Percentiles rank a stretch among this genome's conserved stretches.
Conservation (phyloP, 306 rosid species). For the Vigna mungo region DNA sequence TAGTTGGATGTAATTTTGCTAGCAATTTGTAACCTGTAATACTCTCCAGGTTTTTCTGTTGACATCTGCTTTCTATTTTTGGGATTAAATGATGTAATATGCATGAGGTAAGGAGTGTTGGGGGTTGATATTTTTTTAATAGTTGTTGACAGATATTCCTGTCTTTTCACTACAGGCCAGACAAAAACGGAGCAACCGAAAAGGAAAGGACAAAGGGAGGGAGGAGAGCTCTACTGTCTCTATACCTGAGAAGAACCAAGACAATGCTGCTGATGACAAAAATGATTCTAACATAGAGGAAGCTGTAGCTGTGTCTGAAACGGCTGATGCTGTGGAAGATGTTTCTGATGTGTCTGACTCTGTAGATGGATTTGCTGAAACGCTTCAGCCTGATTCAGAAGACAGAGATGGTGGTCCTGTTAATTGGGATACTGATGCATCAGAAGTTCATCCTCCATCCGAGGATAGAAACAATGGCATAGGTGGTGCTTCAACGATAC, state of each 20-base stretch:
- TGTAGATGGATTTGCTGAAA: constrained; percentile 72
- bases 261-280: constrained; percentile 59
- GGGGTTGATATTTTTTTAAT: constrained; percentile 32
- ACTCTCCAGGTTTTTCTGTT: constrained; percentile 37
- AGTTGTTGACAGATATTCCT: constrained; percentile 36
- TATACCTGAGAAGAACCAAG: constrained; percentile 59
- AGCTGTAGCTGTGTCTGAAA: constrained; percentile 60
- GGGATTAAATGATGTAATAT: constrained; percentile 17
- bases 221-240: constrained; percentile 66
- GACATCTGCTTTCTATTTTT: constrained; percentile 15
- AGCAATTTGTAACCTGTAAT: constrained; percentile 8
- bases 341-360: constrained; percentile 89
- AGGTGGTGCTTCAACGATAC: constrained; percentile 60
- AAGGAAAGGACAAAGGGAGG: constrained; percentile 86
- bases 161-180: constrained; percentile 67
- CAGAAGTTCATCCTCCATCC: constrained; percentile 80
- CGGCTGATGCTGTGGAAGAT: constrained; percentile 71
- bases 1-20: not conserved
- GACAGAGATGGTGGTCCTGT: constrained; percentile 86
- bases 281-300: constrained; percentile 66
- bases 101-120: constrained; percentile 25
- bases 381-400: constrained; percentile 82
- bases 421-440: constrained; percentile 96
- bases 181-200: constrained; percentile 87
- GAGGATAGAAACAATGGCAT: constrained; percentile 71